Base-by-base conservation (phyloP, 768 basidiomycete species). In the Kwoniella bestiolae region DNA sequence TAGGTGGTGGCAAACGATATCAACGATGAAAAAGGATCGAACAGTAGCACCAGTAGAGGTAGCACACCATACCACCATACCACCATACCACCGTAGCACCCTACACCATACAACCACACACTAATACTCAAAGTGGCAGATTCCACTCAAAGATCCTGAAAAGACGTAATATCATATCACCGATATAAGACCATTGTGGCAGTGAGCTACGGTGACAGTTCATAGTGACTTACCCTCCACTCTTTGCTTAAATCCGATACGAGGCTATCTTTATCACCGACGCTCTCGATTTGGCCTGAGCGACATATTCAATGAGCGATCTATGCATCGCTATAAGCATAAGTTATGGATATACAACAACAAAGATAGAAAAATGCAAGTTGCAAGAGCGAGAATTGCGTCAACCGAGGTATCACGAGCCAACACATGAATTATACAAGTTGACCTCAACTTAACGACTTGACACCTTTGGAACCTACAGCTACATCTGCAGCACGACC, bases 401-500 rank as follows among this genome's bases (percentile, higher is more conserved):
- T n/a, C n/a, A n/a, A n/a, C n/a, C n/a, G n/a, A n/a, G n/a, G n/a
- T n/a, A n/a, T n/a, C 38, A 18, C 53, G 16, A 29, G 29, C 47
- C 11, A 51, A 61, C n/a, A n/a, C n/a, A n/a, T n/a, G n/a, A n/a
- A n/a, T n/a, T n/a, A n/a, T n/a, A n/a, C n/a, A n/a, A n/a, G n/a
- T n/a, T 16, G 26, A 53, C 25, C 38, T 14, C 21, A 51, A 9
- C 29, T 45, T 26, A 31, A 46, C 28, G 72, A 74, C 7, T 74
- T 67, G 3, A 78, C 74, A 31, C 74, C 71, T 49, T 67, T 50
- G 26, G 62, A 25, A 18, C 66, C 68, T 11, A 79, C 72, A 46
- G 57, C 67, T 18, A 82, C 53, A 67, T 82, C 81, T 0, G 79
- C 74, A 11, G 80, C 79, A 21, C 72, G 62, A 5, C 81, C 81